phyloP scores from a whole-genome alignment of 768 basidiomycete genomes.

The Postia placenta region DNA sequence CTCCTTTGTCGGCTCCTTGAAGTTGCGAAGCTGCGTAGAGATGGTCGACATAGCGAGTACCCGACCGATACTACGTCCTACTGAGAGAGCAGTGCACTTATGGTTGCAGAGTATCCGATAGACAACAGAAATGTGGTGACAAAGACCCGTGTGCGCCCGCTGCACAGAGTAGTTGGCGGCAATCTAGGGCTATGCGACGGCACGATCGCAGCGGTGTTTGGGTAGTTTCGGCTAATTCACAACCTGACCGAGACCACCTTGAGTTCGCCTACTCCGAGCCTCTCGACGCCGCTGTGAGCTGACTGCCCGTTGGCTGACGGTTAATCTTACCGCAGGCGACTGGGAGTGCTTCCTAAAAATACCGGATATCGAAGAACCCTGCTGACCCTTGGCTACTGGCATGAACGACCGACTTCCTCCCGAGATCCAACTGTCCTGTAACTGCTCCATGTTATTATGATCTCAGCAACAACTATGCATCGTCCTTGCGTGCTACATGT shows the following conservation, averaged over 20 bases:
- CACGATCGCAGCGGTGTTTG: neutral
- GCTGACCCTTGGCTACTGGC: too few relatives aligned
- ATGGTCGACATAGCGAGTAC: constrained; percentile 61
- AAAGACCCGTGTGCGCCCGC: too few relatives aligned
- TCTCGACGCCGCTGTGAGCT: neutral
- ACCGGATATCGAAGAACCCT: too few relatives aligned
- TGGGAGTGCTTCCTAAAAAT: too few relatives aligned
- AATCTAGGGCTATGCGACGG: constrained; percentile 6
- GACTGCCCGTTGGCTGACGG: neutral
- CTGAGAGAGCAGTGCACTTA: neutral
- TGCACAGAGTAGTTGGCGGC: too few relatives aligned
- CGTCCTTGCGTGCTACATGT: too few relatives aligned
- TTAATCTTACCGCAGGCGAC: neutral
- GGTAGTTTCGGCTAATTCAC: constrained; percentile 2
- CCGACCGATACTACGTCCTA: neutral
- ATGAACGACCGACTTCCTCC: too few relatives aligned
- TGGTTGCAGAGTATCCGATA: neutral
- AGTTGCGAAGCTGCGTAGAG: constrained; percentile 81
- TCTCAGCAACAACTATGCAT: too few relatives aligned
- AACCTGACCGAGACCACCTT: neutral
- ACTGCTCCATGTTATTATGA: too few relatives aligned
- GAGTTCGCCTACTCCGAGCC: neutral
- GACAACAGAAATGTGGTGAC: too few relatives aligned
- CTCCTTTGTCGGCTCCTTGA: constrained; percentile 90
- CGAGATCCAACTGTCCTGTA: too few relatives aligned